A percentile compares a stretch with the other conserved stretches of the same genome.
Evolutionary conservation across 1,284 basidiomycete genomes (phyloP).

Genomic region (Fomes fomentarius): DNA sequence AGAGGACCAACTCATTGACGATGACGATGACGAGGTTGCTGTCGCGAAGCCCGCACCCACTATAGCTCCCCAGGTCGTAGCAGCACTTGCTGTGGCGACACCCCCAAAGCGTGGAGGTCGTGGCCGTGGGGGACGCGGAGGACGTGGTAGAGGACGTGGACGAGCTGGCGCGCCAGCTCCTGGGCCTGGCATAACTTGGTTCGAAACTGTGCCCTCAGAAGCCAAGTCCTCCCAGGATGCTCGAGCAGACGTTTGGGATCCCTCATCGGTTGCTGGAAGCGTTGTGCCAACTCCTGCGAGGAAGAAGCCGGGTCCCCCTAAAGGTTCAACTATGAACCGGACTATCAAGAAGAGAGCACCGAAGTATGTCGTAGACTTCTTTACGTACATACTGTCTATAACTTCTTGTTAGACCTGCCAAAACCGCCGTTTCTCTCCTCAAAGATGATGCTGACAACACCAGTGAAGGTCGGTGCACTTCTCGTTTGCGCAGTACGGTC

Average conservation of each 20-base stretch:
- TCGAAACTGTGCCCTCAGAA: slow-evolving; percentile 25
- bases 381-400: background rate
- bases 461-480: slow-evolving; percentile 41
- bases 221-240: slow-evolving; percentile 13
- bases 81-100: slow-evolving; percentile 19
- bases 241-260: slow-evolving; percentile 29
- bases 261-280: slow-evolving; percentile 21
- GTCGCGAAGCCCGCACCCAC: slow-evolving; percentile 28
- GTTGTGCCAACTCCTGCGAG: slow-evolving; percentile 34
- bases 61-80: slow-evolving; percentile 35
- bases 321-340: slow-evolving; percentile 38
- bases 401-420: slow-evolving; percentile 21
- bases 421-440: slow-evolving; percentile 27
- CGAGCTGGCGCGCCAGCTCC: slow-evolving; percentile 18
- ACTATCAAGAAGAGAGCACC: slow-evolving; percentile 40
- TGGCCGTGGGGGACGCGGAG: slow-evolving; percentile 25
- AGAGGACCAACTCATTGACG: slow-evolving; percentile 78
- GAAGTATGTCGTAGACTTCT: slow-evolving; percentile 38
- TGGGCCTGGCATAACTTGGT: slow-evolving; percentile 19
- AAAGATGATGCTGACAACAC: slow-evolving; percentile 41
- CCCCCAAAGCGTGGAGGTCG: slow-evolving; percentile 29
- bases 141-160: slow-evolving; percentile 21
- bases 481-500: background rate
- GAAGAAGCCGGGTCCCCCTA: slow-evolving; percentile 41
- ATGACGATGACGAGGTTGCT: slow-evolving; percentile 60